Percentiles rank a stretch among this genome's conserved stretches.
These are phyloP conservation scores for Ballota nigra DNA, from an alignment of 257 asterid genomes.

Conservation along the genomic window DNA sequence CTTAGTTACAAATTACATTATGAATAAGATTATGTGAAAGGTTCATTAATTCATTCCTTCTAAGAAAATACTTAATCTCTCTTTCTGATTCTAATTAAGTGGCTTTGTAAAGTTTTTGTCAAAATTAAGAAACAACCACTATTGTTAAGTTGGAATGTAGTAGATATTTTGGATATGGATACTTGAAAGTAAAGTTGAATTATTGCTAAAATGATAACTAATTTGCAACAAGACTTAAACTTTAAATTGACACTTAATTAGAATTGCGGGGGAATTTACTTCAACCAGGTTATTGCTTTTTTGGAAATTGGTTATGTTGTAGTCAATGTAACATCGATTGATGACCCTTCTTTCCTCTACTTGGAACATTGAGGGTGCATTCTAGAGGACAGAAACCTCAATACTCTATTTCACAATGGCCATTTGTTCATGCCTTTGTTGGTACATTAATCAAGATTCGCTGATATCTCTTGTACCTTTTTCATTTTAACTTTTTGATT, in stretches of 20 bases:
- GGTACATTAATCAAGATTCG: neutral
- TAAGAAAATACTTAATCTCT: too few species aligned
- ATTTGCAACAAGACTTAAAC: neutral
- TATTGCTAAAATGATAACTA: neutral
- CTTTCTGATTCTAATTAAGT: too few species aligned
- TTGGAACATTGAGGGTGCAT: neutral
- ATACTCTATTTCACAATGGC: neutral
- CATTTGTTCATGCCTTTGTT: neutral
- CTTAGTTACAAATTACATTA: neutral
- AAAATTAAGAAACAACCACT: neutral
- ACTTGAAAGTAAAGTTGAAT: neutral
- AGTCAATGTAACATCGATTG: neutral
- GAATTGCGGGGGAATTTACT: neutral
- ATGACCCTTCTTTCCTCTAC: neutral
- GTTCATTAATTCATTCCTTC: neutral
- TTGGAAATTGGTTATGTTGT: neutral
- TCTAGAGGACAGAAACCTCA: neutral
- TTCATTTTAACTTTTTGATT: neutral
- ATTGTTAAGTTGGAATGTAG: neutral
- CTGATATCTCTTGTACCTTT: neutral
- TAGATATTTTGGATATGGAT: neutral
- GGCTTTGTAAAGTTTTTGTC: neutral
- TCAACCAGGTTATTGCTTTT: neutral
- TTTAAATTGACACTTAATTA: neutral
- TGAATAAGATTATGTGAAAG: neutral